phyloP scores from a whole-genome alignment of 805 yeast species.

The Saccharomycopsis sp. region DNA sequence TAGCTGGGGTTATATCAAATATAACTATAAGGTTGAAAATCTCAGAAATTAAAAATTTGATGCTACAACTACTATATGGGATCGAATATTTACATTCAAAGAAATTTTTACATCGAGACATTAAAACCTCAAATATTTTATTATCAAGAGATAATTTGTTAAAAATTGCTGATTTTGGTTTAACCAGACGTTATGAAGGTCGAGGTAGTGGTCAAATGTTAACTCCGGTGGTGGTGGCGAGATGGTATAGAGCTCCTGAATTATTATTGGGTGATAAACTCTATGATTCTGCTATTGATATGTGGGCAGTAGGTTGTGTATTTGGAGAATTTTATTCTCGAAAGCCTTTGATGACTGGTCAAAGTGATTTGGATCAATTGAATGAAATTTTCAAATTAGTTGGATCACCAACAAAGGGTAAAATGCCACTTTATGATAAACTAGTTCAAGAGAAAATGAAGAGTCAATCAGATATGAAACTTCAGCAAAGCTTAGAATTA shows the following conservation, averaged over 20 bases:
- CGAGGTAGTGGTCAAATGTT: constrained; percentile 28
- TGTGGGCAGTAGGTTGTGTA: constrained; percentile 98
- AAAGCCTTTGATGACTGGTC: constrained; percentile 80
- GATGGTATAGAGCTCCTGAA: constrained; percentile 98
- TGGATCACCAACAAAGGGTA: constrained; percentile 58
- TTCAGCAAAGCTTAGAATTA: not conserved
- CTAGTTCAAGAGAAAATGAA: constrained; percentile 12
- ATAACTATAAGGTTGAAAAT: constrained; percentile 54
- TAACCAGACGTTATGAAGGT: constrained; percentile 73
- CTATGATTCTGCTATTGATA: constrained; percentile 91
- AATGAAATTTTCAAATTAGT: constrained; percentile 69
- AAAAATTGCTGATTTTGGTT: constrained; percentile 93
- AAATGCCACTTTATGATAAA: constrained; percentile 19
- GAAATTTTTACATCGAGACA: constrained; percentile 75
- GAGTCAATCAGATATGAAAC: constrained; percentile 1
- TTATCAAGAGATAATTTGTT: constrained; percentile 69
- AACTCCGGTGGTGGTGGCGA: constrained; percentile 78
- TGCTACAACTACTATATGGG: constrained; percentile 73
- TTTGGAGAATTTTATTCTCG: constrained; percentile 83
- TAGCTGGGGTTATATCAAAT: constrained; percentile 83
- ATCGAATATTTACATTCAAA: constrained; percentile 68
- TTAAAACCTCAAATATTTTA: constrained; percentile 92
- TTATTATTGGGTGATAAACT: constrained; percentile 74
- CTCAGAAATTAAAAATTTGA: constrained; percentile 74
- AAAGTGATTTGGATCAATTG: constrained; percentile 83